These are phyloP conservation scores for Eucalyptus tenuipes DNA, from an alignment of 345 rosid species.

Conservation along the genomic window DNA sequence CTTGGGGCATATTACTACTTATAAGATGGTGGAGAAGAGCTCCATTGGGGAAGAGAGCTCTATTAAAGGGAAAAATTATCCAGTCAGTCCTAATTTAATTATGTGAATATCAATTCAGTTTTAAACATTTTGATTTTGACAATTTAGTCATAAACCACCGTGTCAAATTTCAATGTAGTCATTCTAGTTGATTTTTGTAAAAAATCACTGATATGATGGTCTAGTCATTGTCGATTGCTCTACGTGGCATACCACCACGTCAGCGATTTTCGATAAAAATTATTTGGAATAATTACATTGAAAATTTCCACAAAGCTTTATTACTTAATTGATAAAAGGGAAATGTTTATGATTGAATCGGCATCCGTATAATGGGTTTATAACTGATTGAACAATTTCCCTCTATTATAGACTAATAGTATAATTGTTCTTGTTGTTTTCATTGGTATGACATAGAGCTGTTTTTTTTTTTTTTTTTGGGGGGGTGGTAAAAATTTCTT, in stretches of 20 bases:
- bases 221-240: accelerated
- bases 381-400: no score
- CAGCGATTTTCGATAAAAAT: no score
- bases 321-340: accelerated
- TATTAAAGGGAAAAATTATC: no score
- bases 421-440: background rate
- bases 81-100: no score
- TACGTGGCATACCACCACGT: accelerated
- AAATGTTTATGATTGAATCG: no score
- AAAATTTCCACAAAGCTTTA: accelerated
- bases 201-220: accelerated
- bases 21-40: background rate
- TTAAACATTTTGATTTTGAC: no score
- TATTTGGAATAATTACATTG: accelerated
- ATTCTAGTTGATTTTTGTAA: no score
- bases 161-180: accelerated
- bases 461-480: no score
- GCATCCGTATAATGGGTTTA: accelerated
- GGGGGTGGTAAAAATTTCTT: accelerated
- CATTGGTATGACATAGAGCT: background rate
- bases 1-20: background rate
- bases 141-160: accelerated
- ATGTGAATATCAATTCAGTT: no score
- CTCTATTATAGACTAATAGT: background rate
- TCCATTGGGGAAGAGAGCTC: background rate